Conservation (phyloP, 2,329 filamentous ascomycete genomes). For the Neonectria magnoliae region DNA sequence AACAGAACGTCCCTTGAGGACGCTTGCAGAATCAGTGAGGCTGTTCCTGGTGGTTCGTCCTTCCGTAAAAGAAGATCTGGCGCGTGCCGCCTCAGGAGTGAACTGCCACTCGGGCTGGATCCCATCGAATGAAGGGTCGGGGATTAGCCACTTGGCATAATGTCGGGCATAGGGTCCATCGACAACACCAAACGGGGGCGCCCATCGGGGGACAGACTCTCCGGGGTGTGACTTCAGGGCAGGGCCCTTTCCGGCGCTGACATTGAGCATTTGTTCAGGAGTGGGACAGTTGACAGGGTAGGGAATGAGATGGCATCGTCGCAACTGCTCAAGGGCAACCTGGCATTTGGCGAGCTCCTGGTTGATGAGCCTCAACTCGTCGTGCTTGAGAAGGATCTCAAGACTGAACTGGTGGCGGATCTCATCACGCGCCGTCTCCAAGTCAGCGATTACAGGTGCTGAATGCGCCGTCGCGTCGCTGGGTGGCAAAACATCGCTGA, state of each 20-base stretch:
- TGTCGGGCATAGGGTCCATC: constrained; percentile 95
- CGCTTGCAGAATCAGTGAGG: constrained; percentile 55
- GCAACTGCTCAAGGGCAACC: constrained; percentile 89
- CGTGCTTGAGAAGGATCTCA: constrained; percentile 93
- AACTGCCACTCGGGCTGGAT: constrained; percentile 59
- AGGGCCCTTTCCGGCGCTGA: constrained; percentile 79
- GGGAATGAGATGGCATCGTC: constrained; percentile 90
- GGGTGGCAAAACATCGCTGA: constrained; percentile 35
- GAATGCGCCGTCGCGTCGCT: constrained; percentile 34
- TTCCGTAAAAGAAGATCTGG: constrained; percentile 64
- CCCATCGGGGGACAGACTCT: constrained; percentile 76
- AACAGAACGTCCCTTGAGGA: constrained; percentile 60
- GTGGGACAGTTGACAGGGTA: constrained; percentile 79
- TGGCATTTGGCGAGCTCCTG: constrained; percentile 97
- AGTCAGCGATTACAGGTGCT: constrained; percentile 40
- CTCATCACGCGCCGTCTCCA: constrained; percentile 71
- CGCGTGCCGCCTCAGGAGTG: constrained; percentile 52
- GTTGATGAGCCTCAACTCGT: constrained; percentile 92
- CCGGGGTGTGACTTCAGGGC: constrained; percentile 71
- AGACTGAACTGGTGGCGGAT: constrained; percentile 90
- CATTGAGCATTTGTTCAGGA: constrained; percentile 73
- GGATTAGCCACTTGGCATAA: constrained; percentile 95
- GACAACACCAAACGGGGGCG: constrained; percentile 88
- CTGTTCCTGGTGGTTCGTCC: constrained; percentile 84
- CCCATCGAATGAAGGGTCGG: constrained; percentile 87